Base-by-base conservation (phyloP, 2,329 filamentous ascomycete genomes). In the Rhynchosporium agropyri region DNA sequence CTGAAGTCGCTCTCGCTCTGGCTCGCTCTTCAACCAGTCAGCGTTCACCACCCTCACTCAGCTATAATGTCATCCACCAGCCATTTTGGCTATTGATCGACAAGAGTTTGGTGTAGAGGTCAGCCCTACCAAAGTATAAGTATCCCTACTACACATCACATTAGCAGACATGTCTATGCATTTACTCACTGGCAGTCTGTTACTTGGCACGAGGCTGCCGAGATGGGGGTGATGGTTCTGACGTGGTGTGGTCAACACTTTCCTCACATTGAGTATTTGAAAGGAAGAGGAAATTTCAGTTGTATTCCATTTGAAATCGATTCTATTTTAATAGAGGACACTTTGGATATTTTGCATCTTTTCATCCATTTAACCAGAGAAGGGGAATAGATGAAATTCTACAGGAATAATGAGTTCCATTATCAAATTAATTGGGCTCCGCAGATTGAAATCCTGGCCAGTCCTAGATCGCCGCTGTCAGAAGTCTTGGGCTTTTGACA, bases 21-120 rank as follows among this genome's bases (percentile, higher is more conserved):
- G 40, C 38, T 57, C 54, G 54, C 42, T 57, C 38, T 12, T 57
- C 28, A 40, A 45, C 54, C 54, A 57, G 38, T 57, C 42, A 57
- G 54, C 38, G 28, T 26, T 9, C 12, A 45, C 12, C 33, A 36
- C 9, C 33, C 33, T 36, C 33, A 36, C 9, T 36, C 33, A 36
- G 5, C 5, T 1, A 10, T 36, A 5, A 36, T 36, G 33, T 36
- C 33, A 36, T 36, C 5, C 33, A 36, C 6, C 42, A 15, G 26
- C 3, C 29, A 2, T 51, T 13, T 15, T 56, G 38, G 20, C 40
- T 38, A n/a, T 55, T 20, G 20, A 56, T n/a, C 53, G 54, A 40
- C 54, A 57, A 36, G 40, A 29, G 29, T 45, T 40, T 46, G 28
- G 6, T 28, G 33, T 13, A 12, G 26, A 38, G 8, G 38, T 57